Percentiles rank a stretch among this genome's conserved stretches.
Evolutionary conservation across 129 eudicot genomes (phyloP).

Genomic region (Chrysanthemum seticuspe): DNA sequence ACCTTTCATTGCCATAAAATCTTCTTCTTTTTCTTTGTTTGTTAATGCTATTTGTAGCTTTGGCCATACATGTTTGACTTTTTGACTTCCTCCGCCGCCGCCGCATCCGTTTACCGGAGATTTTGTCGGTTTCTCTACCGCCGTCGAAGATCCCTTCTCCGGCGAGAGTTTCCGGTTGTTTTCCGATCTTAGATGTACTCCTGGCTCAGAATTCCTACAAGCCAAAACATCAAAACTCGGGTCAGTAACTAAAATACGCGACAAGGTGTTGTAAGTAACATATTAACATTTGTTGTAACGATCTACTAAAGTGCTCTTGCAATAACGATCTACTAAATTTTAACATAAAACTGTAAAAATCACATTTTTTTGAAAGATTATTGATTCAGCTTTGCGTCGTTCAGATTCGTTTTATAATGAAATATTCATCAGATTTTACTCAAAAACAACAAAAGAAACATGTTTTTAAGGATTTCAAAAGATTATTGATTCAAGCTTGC

Average conservation of each 20-base stretch:
- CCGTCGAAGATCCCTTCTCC: conserved; percentile 43
- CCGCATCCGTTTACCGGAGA: conserved; percentile 23
- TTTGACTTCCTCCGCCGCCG: conserved; percentile 24
- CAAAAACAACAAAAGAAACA: too few relatives aligned
- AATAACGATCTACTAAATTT: too few relatives aligned
- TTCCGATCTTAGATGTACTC: conserved; percentile 39
- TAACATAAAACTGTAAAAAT: too few relatives aligned
- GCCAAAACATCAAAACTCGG: neutral
- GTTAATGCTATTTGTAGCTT: conserved; percentile 50
- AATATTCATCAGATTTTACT: too few relatives aligned
- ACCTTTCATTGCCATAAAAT: conserved; percentile 81
- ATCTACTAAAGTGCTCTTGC: neutral
- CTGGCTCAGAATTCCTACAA: conserved; percentile 51
- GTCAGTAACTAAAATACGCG: too few relatives aligned
- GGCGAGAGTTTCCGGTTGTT: conserved; percentile 41
- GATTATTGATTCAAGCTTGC: too few relatives aligned
- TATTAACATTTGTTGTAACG: too few relatives aligned
- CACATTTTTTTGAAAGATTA: too few relatives aligned
- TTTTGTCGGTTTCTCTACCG: conserved; percentile 29
- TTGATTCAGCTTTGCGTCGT: too few relatives aligned
- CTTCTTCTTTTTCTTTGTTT: conserved; percentile 75
- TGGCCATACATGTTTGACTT: conserved; percentile 51
- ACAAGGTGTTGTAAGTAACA: too few relatives aligned
- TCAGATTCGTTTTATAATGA: too few relatives aligned
- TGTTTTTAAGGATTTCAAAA: too few relatives aligned